Evolutionary conservation across 176 grass and related monocot genomes (phyloP).

Genomic region (Tillandsia fasciculata): DNA sequence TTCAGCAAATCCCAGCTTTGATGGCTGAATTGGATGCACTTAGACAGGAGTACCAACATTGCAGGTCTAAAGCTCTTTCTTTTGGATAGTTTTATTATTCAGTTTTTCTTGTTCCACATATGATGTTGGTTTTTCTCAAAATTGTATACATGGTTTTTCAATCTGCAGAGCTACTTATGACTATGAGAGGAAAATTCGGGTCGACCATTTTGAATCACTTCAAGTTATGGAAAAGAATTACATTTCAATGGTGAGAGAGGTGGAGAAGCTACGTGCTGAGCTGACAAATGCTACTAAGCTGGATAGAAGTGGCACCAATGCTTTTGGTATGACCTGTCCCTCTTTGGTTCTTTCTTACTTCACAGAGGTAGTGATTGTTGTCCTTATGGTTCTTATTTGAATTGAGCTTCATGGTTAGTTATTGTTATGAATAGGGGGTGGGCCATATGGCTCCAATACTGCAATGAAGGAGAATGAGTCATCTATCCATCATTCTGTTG

Average conservation of each 20-base stretch:
- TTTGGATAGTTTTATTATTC: slow-evolving; percentile 2
- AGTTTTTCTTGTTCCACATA: slow-evolving; percentile 5
- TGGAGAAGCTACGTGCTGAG: slow-evolving; percentile 80
- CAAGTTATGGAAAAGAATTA: slow-evolving; percentile 82
- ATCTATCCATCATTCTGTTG: slow-evolving; percentile 37
- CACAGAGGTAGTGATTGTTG: not conserved
- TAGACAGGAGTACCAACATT: slow-evolving; percentile 74
- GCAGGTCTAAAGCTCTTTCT: slow-evolving; percentile 33
- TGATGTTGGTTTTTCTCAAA: not conserved
- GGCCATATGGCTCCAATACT: slow-evolving; percentile 33
- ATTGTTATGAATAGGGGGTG: slow-evolving; percentile 10
- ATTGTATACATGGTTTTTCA: slow-evolving; percentile 4
- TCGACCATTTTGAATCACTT: slow-evolving; percentile 73
- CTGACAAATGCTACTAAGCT: slow-evolving; percentile 51
- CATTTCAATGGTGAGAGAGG: slow-evolving; percentile 70
- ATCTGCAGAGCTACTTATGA: slow-evolving; percentile 63
- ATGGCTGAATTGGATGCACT: slow-evolving; percentile 46
- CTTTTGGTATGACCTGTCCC: slow-evolving; percentile 2
- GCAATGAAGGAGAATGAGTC: slow-evolving; percentile 45
- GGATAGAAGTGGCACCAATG: slow-evolving; percentile 27
- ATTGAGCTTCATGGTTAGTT: slow-evolving; percentile 6
- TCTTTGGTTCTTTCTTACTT: not conserved
- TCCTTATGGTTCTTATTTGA: not conserved
- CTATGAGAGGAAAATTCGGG: slow-evolving; percentile 76
- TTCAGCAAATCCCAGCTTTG: slow-evolving; percentile 56